phyloP scores from a whole-genome alignment of 2,329 filamentous ascomycete genomes.

The Talaromyces funiculosus region DNA sequence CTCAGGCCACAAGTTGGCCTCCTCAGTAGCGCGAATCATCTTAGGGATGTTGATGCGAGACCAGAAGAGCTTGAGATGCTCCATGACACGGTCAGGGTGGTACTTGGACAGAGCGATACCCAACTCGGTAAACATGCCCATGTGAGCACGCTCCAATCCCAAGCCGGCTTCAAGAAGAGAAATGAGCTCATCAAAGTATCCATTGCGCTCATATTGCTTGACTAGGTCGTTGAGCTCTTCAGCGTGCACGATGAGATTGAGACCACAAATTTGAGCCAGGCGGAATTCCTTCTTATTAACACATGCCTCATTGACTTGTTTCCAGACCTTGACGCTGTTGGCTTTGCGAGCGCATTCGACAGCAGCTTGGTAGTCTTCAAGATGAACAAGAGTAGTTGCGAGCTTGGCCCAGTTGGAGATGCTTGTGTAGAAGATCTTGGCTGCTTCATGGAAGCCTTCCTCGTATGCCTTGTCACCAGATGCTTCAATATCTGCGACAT shows the following conservation, averaged over 20 bases:
- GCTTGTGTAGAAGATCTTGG: conserved; percentile 97
- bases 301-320: conserved; percentile 94
- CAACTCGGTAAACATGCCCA: conserved; percentile 94
- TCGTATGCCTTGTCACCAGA: conserved; percentile 97
- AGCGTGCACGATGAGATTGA: conserved; percentile 95
- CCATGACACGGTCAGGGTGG: conserved; percentile 93
- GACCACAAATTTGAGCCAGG: conserved; percentile 94
- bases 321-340: conserved; percentile 99
- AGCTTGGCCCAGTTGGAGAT: conserved; percentile 99
- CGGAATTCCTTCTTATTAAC: conserved; percentile 98
- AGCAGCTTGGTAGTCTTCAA: conserved; percentile 93
- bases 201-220: conserved; percentile 92
- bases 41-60: conserved; percentile 95
- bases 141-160: conserved; percentile 84
- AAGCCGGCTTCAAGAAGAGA: conserved; percentile 88
- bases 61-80: conserved; percentile 99
- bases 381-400: conserved; percentile 93
- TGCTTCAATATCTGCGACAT: conserved; percentile 92
- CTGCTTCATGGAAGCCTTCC: conserved; percentile 89
- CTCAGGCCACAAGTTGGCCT: conserved; percentile 94
- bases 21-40: conserved; percentile 88
- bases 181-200: conserved; percentile 98
- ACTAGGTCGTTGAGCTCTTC: conserved; percentile 91
- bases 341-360: conserved; percentile 97
- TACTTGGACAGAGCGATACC: conserved; percentile 92